Evolutionary conservation across 768 basidiomycete genomes (phyloP).

Genomic region (Cystobasidium onofrii): DNA sequence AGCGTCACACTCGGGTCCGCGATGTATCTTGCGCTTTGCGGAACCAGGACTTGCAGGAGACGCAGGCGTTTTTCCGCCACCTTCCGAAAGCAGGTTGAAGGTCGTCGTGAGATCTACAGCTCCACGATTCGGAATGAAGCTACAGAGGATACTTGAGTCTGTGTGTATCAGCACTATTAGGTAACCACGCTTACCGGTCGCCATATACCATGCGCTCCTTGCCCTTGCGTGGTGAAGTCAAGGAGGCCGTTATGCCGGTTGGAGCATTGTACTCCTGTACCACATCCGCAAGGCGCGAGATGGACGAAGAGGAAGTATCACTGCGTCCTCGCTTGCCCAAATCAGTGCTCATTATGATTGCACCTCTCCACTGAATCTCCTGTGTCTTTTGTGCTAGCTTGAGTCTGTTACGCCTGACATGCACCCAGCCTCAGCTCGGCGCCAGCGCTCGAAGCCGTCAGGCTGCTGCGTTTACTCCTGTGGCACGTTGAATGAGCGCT

Average conservation of each 20-base stretch:
- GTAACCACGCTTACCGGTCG: slow-evolving; percentile 43
- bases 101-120: slow-evolving; percentile 57
- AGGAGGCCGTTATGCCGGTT: not conserved
- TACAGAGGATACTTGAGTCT: slow-evolving; percentile 37
- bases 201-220: slow-evolving; percentile 45
- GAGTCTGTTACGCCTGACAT: not conserved
- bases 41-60: slow-evolving; percentile 53
- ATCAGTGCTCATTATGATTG: not conserved
- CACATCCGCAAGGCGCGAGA: not conserved
- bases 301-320: not conserved
- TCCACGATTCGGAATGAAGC: slow-evolving; percentile 61
- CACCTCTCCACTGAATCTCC: not conserved
- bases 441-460: no score
- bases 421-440: not conserved
- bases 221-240: slow-evolving; percentile 35
- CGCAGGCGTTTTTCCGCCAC: slow-evolving; percentile 37
- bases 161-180: not conserved
- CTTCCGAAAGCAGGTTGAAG: slow-evolving; percentile 57
- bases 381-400: no score
- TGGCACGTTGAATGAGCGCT: no score
- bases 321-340: not conserved
- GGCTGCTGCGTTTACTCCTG: no score
- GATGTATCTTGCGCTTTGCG: slow-evolving; percentile 55
- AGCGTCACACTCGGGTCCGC: slow-evolving; percentile 66
- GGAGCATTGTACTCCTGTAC: slow-evolving; percentile 7